phyloP scores from a whole-genome alignment of 108 stramenopile genomes.

The Skeletonema costatum region DNA sequence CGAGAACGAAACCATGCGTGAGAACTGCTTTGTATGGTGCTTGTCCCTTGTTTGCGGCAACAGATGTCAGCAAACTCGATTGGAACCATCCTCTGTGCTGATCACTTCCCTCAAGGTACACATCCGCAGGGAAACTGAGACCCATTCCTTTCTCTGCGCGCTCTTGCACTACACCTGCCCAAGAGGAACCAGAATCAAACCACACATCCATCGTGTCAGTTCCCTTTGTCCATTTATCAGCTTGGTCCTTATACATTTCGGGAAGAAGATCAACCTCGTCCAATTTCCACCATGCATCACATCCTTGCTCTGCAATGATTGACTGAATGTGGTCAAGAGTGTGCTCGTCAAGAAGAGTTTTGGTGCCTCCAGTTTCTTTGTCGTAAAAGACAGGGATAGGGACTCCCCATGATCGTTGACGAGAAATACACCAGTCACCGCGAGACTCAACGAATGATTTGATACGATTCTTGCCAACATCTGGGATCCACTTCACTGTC shows the following conservation, averaged over 20 bases:
- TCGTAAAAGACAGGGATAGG: constrained; percentile 98
- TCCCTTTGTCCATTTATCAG: constrained; percentile 94
- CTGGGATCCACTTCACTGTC: constrained; percentile 94
- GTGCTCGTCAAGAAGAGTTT: constrained; percentile 86
- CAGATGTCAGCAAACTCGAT: constrained; percentile 94
- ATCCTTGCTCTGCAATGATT: constrained; percentile 90
- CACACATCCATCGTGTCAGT: constrained; percentile 99
- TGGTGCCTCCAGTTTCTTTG: constrained; percentile 73
- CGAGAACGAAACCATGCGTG: constrained; percentile 98
- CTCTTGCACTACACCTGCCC: constrained; percentile 91
- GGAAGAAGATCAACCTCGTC: constrained; percentile 91
- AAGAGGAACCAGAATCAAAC: constrained; percentile 99
- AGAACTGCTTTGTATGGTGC: constrained; percentile 96
- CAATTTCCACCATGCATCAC: constrained; percentile 97
- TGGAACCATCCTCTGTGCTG: constrained; percentile 99
- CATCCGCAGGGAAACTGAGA: constrained; percentile 88
- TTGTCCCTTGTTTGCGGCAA: constrained; percentile 81
- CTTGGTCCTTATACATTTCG: constrained; percentile 74
- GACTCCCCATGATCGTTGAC: constrained; percentile 98
- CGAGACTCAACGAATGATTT: constrained; percentile 86
- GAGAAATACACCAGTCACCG: constrained; percentile 98
- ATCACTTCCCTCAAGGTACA: constrained; percentile 94
- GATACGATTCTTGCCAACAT: constrained; percentile 91
- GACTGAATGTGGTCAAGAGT: constrained; percentile 84
- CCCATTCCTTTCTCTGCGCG: constrained; percentile 70